Evolutionary conservation across 1,139 yeast genomes (phyloP).

Genomic region (Protomyces arabidopsidicola): DNA sequence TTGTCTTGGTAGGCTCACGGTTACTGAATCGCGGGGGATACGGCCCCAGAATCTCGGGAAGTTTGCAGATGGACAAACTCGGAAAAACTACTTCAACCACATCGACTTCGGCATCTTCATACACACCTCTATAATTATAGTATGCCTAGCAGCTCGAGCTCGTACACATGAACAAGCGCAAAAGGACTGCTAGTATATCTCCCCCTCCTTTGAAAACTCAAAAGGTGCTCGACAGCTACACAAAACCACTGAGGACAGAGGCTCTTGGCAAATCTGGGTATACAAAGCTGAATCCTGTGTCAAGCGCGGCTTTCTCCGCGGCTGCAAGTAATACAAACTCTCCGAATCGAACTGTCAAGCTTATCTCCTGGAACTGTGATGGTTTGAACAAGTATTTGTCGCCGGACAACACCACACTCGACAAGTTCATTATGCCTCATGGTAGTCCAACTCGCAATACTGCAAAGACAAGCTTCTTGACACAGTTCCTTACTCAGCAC

Average conservation of each 20-base stretch:
- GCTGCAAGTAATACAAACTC: background rate
- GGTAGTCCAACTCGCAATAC: background rate
- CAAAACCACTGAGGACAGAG: background rate
- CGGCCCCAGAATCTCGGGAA: no score
- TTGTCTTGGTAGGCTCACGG: background rate
- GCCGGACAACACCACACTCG: background rate
- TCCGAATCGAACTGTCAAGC: background rate
- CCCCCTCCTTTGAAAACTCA: background rate
- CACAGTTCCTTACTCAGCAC: background rate
- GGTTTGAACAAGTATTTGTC: conserved; percentile 8
- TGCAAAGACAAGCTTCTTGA: conserved; percentile 1
- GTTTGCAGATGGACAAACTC: no score
- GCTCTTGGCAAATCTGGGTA: background rate
- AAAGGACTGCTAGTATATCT: background rate
- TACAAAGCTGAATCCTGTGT: background rate
- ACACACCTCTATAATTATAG: background rate
- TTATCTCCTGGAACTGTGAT: conserved; percentile 26
- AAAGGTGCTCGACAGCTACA: background rate
- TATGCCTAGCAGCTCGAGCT: background rate
- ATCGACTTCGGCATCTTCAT: background rate
- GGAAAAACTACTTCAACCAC: background rate
- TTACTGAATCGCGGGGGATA: no score
- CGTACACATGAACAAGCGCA: background rate
- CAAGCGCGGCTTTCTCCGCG: background rate
- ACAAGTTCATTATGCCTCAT: conserved; percentile 1